Percentiles rank a stretch among this genome's conserved stretches.
Evolutionary conservation across 768 basidiomycete genomes (phyloP).

Genomic region (Tylopilus plumbeoviolaceoides): DNA sequence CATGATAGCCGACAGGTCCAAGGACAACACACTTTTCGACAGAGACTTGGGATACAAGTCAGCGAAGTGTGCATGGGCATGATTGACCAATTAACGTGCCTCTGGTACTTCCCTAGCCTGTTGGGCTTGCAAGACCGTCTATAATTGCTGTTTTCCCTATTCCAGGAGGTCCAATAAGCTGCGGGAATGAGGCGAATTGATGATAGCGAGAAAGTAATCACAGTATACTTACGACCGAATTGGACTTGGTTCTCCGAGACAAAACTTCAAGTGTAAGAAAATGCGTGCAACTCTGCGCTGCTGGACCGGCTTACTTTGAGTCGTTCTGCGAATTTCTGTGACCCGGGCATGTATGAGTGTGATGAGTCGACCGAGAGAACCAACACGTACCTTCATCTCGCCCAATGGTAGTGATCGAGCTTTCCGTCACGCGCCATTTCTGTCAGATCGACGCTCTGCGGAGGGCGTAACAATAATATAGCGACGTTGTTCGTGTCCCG

Average conservation of each 20-base stretch:
- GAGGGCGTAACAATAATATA: background rate
- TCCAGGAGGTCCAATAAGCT: no score
- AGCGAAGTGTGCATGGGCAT: no score
- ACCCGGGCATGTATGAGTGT: background rate
- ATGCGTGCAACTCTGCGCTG: background rate
- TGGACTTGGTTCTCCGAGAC: slow-evolving; percentile 86
- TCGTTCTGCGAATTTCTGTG: slow-evolving; percentile 80
- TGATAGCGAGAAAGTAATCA: no score
- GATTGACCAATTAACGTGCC: no score
- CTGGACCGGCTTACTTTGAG: slow-evolving; percentile 63
- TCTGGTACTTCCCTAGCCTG: no score
- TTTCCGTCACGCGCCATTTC: slow-evolving; percentile 81
- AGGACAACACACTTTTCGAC: slow-evolving; percentile 82
- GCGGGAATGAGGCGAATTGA: no score
- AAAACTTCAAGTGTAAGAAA: slow-evolving; percentile 48
- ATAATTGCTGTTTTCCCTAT: no score
- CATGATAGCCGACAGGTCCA: slow-evolving; percentile 79
- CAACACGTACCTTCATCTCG: slow-evolving; percentile 68
- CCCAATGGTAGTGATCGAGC: slow-evolving; percentile 87
- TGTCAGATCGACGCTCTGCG: slow-evolving; percentile 82
- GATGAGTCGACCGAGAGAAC: background rate
- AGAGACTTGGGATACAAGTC: no score
- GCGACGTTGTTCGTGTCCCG: slow-evolving; percentile 8
- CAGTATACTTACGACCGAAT: slow-evolving; percentile 80
- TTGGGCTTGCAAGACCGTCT: no score